Evolutionary conservation across 1,139 yeast genomes (phyloP), one percentile per base, ranked within the genome.

Genomic region (Saccharomyces pastorianus): DNA sequence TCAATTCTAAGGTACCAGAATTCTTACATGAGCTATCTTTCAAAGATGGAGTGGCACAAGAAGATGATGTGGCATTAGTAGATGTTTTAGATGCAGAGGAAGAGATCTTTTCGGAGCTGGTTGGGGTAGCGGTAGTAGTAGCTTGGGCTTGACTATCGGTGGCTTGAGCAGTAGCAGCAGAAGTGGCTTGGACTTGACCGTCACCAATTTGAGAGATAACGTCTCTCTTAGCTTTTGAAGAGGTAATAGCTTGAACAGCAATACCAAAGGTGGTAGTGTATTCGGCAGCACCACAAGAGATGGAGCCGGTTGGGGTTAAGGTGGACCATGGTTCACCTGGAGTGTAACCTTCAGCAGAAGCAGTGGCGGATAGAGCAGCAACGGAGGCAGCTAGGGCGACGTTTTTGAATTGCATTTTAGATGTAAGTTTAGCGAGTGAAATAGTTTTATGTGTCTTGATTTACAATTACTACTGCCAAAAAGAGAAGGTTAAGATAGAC

Each of bases 91-190:
- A 49, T 11, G 59, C 28, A 28, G 55, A 34, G 27, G 59, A 48
- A 26, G 55, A 31, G 47, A 58, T 55, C 41, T 57, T 51, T 38
- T 55, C 51, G 47, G 60, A 54, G 20, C 57, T 52, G 38, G 59
- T 56, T 42, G 55, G 34, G 34, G 58, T 42, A 46, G 58, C 53
- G 27, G 61, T 53, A 42, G 59, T 55, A 26, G 52, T 34, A 25
- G 50, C 57, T 71, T 82, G 87, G 62, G 81, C 72, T 73, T 82
- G 86, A 61, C 85, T 85, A 61, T 83, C 87, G 58, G 76, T 75
- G 56, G 82, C 80, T 72, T 82, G 85, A 46, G 67, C 57, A 32
- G 61, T 60, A 32, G 73, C 65, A 44, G 78, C 74, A 44, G 61
- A 32, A 38, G 59, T 55, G 47, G 62, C 52, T 49, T 60, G 63